A percentile compares a stretch with the other conserved stretches of the same genome.
Evolutionary conservation across 2,329 filamentous ascomycete genomes (phyloP).

Genomic region (Xylaria polymorpha): DNA sequence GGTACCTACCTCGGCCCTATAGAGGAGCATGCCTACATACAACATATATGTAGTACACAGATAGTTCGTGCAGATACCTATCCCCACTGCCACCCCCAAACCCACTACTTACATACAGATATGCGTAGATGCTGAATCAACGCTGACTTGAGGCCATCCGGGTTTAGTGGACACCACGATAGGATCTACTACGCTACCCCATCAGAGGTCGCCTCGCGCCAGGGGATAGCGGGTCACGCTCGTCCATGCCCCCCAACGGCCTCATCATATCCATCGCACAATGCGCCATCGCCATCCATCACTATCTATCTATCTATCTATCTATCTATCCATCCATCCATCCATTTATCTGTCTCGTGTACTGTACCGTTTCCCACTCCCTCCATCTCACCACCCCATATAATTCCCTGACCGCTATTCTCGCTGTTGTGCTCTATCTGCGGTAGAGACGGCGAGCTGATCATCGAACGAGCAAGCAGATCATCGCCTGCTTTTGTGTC

Average conservation of each 20-base stretch:
- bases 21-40: not conserved
- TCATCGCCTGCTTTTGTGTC: slow-evolving; percentile 6
- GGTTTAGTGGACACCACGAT: slow-evolving; percentile 24
- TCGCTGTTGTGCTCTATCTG: not conserved
- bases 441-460: slow-evolving; percentile 5
- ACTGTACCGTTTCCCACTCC: slow-evolving; percentile 9
- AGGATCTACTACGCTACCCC: slow-evolving; percentile 10
- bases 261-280: slow-evolving; percentile 32
- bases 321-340: not conserved
- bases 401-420: slow-evolving; percentile 31
- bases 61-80: not conserved
- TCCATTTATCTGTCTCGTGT: not conserved
- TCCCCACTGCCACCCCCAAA: slow-evolving; percentile 10
- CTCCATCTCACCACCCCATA: slow-evolving; percentile 25
- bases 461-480: slow-evolving; percentile 1
- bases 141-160: slow-evolving; percentile 16
- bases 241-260: slow-evolving; percentile 34
- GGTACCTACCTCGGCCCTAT: too few species aligned
- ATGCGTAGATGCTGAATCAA: slow-evolving; percentile 19
- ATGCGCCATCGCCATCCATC: slow-evolving; percentile 32
- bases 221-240: slow-evolving; percentile 29
- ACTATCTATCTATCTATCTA: slow-evolving; percentile 12
- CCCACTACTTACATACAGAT: not conserved
- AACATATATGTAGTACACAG: not conserved
- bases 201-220: slow-evolving; percentile 22